Conservation (phyloP, 768 basidiomycete species). For the Lactarius evosmus region DNA sequence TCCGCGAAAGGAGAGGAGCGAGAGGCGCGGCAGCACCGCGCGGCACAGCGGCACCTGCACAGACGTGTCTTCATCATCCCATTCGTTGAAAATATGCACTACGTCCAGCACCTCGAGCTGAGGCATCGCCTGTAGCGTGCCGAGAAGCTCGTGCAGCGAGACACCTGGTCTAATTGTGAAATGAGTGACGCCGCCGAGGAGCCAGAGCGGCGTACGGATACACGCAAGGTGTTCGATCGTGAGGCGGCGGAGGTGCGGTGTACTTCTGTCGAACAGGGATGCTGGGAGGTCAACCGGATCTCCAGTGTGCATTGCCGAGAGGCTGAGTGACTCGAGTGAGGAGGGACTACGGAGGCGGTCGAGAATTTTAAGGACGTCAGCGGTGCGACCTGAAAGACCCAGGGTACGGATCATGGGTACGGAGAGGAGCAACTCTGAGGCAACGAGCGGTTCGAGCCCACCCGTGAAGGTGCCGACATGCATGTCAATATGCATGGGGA, state of each 20-base stretch:
- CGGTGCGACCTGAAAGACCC: constrained; percentile 6
- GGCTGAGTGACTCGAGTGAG: constrained; percentile 9
- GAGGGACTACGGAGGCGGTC: constrained; percentile 12
- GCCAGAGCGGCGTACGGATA: constrained; percentile 17
- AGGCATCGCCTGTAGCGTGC: constrained; percentile 11
- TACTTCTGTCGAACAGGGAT: constrained; percentile 3
- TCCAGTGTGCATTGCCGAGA: not conserved
- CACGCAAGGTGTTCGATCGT: not conserved
- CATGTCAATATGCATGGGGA: constrained; percentile 9
- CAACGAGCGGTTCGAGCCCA: constrained; percentile 12
- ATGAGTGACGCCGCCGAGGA: constrained; percentile 9
- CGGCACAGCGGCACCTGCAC: not conserved
- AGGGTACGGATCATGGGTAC: constrained; percentile 13
- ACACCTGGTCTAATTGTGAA: constrained; percentile 12
- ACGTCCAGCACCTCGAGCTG: constrained; percentile 9
- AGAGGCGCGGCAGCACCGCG: constrained; percentile 2
- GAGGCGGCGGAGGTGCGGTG: constrained; percentile 11
- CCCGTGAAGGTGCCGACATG: not conserved
- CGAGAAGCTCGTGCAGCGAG: not conserved
- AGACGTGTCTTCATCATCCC: not conserved
- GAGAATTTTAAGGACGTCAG: constrained; percentile 12
- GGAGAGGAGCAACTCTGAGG: constrained; percentile 13
- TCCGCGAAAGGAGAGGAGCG: constrained; percentile 6
- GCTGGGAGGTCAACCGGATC: constrained; percentile 1
- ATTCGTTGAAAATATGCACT: constrained; percentile 3